Percentiles rank a stretch among this genome's conserved stretches.
These are phyloP conservation scores for Starmerella roubikii DNA, from an alignment of 805 yeast species.

Conservation along the genomic window DNA sequence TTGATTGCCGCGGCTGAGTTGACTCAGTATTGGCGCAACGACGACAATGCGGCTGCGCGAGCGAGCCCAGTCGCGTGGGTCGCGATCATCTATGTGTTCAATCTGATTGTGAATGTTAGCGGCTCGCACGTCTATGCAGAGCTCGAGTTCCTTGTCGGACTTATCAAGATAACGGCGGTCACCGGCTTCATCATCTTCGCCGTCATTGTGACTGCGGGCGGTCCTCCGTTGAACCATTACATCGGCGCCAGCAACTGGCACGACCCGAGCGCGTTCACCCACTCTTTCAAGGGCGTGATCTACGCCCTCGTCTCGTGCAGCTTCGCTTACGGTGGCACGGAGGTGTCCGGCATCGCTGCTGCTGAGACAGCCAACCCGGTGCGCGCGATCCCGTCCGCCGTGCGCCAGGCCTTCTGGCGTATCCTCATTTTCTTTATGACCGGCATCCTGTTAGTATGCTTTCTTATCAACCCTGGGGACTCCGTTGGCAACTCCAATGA, in stretches of 20 bases:
- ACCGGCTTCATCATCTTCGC: conserved; percentile 47
- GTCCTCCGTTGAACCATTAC: conserved; percentile 45
- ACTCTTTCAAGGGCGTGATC: conserved; percentile 52
- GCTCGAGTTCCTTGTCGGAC: conserved; percentile 49
- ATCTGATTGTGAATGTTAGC: conserved; percentile 37
- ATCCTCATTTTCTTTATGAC: conserved; percentile 49
- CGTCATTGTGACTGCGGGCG: conserved; percentile 42
- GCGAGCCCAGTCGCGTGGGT: conserved; percentile 46
- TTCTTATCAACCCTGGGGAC: conserved; percentile 52
- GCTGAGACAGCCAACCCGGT: conserved; percentile 63
- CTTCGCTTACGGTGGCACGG: conserved; percentile 61
- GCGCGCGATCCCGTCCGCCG: conserved; percentile 56
- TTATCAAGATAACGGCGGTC: conserved; percentile 44
- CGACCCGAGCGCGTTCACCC: conserved; percentile 46
- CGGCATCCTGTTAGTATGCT: conserved; percentile 49
- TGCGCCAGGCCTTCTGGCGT: conserved; percentile 55
- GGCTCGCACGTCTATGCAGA: conserved; percentile 54
- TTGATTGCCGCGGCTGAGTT: conserved; percentile 42
- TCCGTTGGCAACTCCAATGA: conserved; percentile 35
- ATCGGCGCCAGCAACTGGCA: conserved; percentile 48
- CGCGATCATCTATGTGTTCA: conserved; percentile 40
- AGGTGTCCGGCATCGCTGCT: conserved; percentile 56
- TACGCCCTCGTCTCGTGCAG: conserved; percentile 46
- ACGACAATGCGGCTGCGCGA: conserved; percentile 26
- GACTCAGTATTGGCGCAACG: conserved; percentile 37